Percentiles rank a stretch among this genome's conserved stretches.
phyloP scores from a whole-genome alignment of 2,329 filamentous ascomycete species.

The Paecilomyces formosus region DNA sequence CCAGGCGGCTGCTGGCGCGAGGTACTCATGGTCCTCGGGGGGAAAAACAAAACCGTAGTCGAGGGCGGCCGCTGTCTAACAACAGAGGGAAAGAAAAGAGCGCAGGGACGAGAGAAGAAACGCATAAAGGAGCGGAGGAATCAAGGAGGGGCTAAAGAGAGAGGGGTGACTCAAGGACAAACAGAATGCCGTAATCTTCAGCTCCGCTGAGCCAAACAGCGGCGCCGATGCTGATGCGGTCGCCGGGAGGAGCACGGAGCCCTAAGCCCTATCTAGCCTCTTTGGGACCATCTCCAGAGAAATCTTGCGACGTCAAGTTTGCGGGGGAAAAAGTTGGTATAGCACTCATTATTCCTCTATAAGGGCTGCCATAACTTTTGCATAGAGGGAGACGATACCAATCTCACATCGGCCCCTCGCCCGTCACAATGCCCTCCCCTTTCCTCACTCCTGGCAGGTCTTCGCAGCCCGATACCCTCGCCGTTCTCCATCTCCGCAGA shows the following conservation, averaged over 20 bases:
- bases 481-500: slow-evolving; percentile 80
- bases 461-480: slow-evolving; percentile 60
- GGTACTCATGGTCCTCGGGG: slow-evolving; percentile 13
- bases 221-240: not conserved
- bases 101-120: not conserved
- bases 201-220: not conserved
- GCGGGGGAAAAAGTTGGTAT: not conserved
- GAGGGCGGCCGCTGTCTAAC: not conserved
- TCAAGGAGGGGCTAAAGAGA: not conserved
- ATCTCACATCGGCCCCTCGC: not conserved
- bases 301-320: not conserved
- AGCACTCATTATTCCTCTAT: not conserved
- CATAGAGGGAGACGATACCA: not conserved
- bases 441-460: slow-evolving; percentile 66
- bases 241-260: not conserved
- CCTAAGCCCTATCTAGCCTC: slow-evolving; percentile 4
- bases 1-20: slow-evolving; percentile 40
- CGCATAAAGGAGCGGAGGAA: not conserved
- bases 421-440: slow-evolving; percentile 51
- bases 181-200: not conserved
- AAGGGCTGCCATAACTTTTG: not conserved
- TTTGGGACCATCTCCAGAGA: slow-evolving; percentile 1
- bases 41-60: not conserved
- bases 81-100: not conserved
- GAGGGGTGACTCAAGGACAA: not conserved